Base-by-base conservation (phyloP, 192 early-diverging fungal species). In the Entomortierella chlamydospora region DNA sequence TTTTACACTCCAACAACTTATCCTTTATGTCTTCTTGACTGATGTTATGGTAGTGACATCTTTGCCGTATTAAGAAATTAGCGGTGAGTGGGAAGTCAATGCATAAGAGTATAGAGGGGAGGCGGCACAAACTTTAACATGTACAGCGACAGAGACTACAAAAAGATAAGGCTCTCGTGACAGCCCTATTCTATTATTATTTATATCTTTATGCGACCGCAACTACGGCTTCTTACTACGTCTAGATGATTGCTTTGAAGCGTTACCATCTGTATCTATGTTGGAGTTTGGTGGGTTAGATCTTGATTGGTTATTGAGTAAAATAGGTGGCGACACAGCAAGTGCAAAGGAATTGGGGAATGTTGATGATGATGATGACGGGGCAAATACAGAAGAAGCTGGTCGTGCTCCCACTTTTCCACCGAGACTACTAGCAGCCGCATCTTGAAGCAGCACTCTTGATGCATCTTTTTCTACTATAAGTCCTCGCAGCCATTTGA, bases 401-500 rank as follows among this genome's bases (percentile, higher is more conserved):
- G 52, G 26, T 29, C 52, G 11, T 3, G 52, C 52, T 23, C 56
- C 56, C 10, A 43, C 39, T 30, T 30, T 43, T 18, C 58, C 31
- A 43, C n/a, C 58, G 23, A 20, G 18, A 28, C 43, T 13, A 26
- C 5, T 18, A 30, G 10, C 12, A 28, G 23, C 29, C 12, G 41
- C 28, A 43, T 30, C 13, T 45, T 56, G 50, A 0, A 57, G 10
- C 37, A 66, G 45, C 13, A 45, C 64, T 33, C 64, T 66, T 9
- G 53, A 43, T 0, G 72, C 58, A 55, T 69, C 73, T 55, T 78
- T 78, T 17, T 78, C 73, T 4, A 78, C 73, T 42, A 96, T 87
- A 41, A 96, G 83, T 57, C 91, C 87, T 55, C 95, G 83, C 52
- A 99, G 81, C 96, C 96, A 97, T 62, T 91, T 94, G 61, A 94